Base-by-base conservation (phyloP, 1,284 basidiomycete species). In the Sporisorium sorghi region DNA sequence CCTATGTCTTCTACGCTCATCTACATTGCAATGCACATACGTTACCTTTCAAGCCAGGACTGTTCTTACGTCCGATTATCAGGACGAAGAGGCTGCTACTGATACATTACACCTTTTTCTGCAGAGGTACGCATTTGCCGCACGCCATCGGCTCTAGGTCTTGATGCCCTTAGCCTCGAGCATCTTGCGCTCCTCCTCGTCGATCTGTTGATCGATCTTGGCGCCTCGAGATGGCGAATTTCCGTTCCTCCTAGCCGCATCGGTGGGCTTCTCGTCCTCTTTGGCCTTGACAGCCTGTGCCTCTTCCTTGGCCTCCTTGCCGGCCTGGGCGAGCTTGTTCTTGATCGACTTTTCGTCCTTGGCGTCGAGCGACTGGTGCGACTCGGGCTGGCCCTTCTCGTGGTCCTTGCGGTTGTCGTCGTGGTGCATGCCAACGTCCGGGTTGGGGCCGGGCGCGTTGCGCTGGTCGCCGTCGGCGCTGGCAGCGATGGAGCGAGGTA, bases 191-290 rank as follows among this genome's bases (percentile, higher is more conserved):
- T 80, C 62, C 42, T 72, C 81, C 85, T 87, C 42, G 86, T 88
- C 85, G 49, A 91, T 85, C 79, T 89, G 85, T 15, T 88, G 87
- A 78, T 91, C 90, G 44, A 90, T 87, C 84, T 88, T 85, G 5
- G 89, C 90, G 1, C 90, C 90, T 40, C 87, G 85, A 0, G 87
- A 88, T 0, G 90, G 90, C 74, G 90, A 86, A 80, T 90, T 88
- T 1, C 89, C 89, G 65, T 90, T 87, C 19, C 17, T 33, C 3
- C 52, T 17, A 8, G 78, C 78, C 9, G 69, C 64, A 33, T 64
- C 63, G 9, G 79, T 80, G 23, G 77, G 78, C 23, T 67, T 67
- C 48, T 70, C 57, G 2, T 71, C 40, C 19, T 69, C 15, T 60
- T 78, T 66, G 10, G 33, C 73, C 55, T 77, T 56, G 35, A 76